Conservation (phyloP, 2,329 filamentous ascomycete genomes). For the Sarocladium brachiariae region DNA sequence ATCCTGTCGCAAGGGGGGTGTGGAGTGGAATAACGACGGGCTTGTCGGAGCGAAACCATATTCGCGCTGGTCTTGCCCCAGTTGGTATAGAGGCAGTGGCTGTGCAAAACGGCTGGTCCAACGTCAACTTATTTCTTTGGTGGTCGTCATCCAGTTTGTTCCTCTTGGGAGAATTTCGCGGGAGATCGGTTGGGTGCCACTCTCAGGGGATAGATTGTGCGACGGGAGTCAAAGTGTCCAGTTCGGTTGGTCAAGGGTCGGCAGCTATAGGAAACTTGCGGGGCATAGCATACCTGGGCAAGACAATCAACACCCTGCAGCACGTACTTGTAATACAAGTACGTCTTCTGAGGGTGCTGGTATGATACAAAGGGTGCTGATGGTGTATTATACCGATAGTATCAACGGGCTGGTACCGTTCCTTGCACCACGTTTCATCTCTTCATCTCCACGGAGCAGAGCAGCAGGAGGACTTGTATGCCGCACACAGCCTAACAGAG, state of each 20-base stretch:
- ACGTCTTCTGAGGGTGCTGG: too few relatives aligned
- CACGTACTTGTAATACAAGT: too few relatives aligned
- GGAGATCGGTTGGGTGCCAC: neutral
- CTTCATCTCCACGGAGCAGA: neutral
- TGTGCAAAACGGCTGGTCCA: conserved; percentile 6
- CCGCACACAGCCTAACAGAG: too few relatives aligned
- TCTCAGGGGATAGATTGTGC: neutral
- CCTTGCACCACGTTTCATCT: neutral
- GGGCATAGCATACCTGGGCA: too few relatives aligned
- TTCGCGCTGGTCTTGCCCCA: conserved; percentile 8
- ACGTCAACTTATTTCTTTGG: neutral
- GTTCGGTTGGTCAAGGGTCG: neutral
- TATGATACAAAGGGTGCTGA: too few relatives aligned
- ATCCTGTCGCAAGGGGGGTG: conserved; percentile 6
- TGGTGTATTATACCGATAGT: too few relatives aligned
- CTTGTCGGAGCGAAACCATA: conserved; percentile 8
- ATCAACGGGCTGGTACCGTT: too few relatives aligned
- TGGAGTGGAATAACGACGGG: conserved; percentile 1
- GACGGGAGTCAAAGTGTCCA: neutral
- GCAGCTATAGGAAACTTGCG: too few relatives aligned
- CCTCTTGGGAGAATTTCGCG: neutral
- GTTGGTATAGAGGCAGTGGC: conserved; percentile 9
- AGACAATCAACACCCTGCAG: neutral
- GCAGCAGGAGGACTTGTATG: too few relatives aligned
- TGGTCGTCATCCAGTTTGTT: neutral